Conservation (phyloP, 768 basidiomycete species). For the Suillus weaverae region DNA sequence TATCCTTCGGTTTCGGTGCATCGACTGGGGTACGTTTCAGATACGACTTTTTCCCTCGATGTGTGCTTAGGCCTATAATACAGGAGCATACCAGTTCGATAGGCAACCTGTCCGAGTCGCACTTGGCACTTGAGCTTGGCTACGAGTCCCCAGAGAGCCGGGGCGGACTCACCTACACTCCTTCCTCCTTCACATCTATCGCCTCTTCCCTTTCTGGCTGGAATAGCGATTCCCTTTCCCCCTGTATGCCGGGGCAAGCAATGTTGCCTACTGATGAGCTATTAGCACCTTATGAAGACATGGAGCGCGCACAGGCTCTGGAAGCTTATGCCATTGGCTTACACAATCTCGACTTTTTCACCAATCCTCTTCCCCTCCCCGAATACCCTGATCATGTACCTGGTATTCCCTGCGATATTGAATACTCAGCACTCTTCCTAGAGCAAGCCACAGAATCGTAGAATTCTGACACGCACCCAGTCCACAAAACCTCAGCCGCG, state of each 20-base stretch:
- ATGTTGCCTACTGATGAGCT: not conserved
- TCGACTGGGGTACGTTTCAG: not conserved
- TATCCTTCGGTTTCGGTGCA: not conserved
- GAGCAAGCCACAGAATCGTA: slow-evolving; percentile 5
- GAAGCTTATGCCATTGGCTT: slow-evolving; percentile 32
- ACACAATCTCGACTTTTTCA: slow-evolving; percentile 26
- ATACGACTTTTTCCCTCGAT: not conserved
- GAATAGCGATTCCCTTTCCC: slow-evolving; percentile 33
- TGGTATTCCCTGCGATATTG: not conserved
- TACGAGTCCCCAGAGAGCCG: not conserved
- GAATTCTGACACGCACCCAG: not conserved
- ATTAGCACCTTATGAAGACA: slow-evolving; percentile 15
- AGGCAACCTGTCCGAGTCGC: not conserved
- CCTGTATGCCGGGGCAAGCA: slow-evolving; percentile 6
- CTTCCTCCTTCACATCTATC: slow-evolving; percentile 33
- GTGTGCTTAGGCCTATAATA: not conserved
- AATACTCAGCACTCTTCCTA: slow-evolving; percentile 6
- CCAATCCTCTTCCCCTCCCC: not conserved
- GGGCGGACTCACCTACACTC: not conserved
- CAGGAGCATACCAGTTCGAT: not conserved
- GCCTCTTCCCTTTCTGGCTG: slow-evolving; percentile 42
- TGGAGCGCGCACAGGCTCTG: slow-evolving; percentile 28
- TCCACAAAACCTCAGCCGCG: not conserved
- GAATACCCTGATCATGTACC: slow-evolving; percentile 8
- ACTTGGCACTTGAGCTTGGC: not conserved